A percentile compares a stretch with the other conserved stretches of the same genome.
These are phyloP conservation scores for Aspergillus sp. DNA, from an alignment of 2,329 filamentous ascomycete species.

Conservation along the genomic window DNA sequence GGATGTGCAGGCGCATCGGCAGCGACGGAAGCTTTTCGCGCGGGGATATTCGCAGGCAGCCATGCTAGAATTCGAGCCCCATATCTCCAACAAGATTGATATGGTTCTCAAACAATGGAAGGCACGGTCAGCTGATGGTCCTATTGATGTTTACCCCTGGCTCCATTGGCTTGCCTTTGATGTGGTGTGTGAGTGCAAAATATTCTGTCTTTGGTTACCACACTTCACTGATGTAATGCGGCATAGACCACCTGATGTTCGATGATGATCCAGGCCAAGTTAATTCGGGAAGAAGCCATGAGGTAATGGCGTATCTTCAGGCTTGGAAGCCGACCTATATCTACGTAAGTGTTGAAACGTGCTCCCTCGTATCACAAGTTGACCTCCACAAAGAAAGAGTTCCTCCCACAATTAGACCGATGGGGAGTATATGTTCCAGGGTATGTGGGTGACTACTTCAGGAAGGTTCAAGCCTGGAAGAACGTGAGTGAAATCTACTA, in stretches of 20 bases:
- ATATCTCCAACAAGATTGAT: neutral
- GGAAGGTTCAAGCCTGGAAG: neutral
- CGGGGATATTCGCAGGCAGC: slow-evolving; percentile 1
- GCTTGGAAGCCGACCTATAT: slow-evolving; percentile 2
- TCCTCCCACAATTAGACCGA: neutral
- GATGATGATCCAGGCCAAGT: neutral
- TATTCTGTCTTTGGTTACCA: no score
- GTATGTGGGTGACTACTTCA: neutral
- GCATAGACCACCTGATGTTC: neutral
- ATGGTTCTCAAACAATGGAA: neutral
- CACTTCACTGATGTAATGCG: neutral
- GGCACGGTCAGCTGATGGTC: neutral
- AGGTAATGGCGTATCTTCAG: neutral
- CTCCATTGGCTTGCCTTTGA: neutral
- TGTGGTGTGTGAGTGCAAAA: neutral
- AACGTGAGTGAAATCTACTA: neutral
- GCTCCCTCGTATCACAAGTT: neutral
- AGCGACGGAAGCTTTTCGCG: neutral
- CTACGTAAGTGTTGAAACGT: neutral
- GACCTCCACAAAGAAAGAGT: neutral
- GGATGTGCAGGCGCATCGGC: neutral
- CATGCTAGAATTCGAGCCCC: neutral
- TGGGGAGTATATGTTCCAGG: neutral
- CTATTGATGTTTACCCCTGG: slow-evolving; percentile 4
- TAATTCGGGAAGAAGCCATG: neutral